These are phyloP conservation scores for Pythium myriotylum DNA, from an alignment of 352 stramenopile genomes.

Conservation along the genomic window DNA sequence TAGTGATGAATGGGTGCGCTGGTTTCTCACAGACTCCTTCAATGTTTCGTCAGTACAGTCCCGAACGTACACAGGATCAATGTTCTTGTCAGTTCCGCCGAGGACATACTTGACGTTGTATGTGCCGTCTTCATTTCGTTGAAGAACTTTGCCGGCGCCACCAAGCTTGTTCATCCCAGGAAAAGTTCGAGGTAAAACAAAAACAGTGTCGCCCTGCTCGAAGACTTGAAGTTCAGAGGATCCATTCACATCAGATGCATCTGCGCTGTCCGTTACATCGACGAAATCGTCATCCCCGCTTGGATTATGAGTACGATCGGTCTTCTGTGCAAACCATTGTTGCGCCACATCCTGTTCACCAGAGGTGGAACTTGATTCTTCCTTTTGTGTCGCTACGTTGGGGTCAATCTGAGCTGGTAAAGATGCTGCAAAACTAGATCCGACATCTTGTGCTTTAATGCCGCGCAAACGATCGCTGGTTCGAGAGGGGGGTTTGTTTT, in stretches of 20 bases:
- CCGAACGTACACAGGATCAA: slow-evolving; percentile 61
- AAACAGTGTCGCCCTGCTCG: slow-evolving; percentile 62
- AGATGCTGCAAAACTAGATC: not conserved
- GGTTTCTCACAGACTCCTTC: slow-evolving; percentile 76
- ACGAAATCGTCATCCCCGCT: not conserved
- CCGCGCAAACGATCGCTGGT: slow-evolving; percentile 28
- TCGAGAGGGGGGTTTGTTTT: slow-evolving; percentile 10
- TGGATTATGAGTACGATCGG: not conserved
- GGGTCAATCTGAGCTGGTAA: not conserved
- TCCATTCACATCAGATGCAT: slow-evolving; percentile 1
- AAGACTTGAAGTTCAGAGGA: slow-evolving; percentile 31
- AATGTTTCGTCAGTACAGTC: slow-evolving; percentile 73
- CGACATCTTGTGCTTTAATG: slow-evolving; percentile 18
- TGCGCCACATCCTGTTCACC: not conserved
- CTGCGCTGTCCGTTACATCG: slow-evolving; percentile 7
- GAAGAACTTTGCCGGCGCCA: slow-evolving; percentile 53
- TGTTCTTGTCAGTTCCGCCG: slow-evolving; percentile 70
- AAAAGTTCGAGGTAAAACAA: slow-evolving; percentile 71
- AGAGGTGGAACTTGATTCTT: too few relatives aligned
- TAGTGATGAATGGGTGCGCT: slow-evolving; percentile 14
- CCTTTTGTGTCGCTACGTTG: too few relatives aligned
- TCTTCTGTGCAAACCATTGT: slow-evolving; percentile 14
- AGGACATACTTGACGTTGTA: slow-evolving; percentile 89
- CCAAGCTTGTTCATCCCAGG: slow-evolving; percentile 83
- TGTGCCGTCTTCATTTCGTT: slow-evolving; percentile 61